Conservation (phyloP, 2,329 filamentous ascomycete genomes). For the Colletotrichum phormii region DNA sequence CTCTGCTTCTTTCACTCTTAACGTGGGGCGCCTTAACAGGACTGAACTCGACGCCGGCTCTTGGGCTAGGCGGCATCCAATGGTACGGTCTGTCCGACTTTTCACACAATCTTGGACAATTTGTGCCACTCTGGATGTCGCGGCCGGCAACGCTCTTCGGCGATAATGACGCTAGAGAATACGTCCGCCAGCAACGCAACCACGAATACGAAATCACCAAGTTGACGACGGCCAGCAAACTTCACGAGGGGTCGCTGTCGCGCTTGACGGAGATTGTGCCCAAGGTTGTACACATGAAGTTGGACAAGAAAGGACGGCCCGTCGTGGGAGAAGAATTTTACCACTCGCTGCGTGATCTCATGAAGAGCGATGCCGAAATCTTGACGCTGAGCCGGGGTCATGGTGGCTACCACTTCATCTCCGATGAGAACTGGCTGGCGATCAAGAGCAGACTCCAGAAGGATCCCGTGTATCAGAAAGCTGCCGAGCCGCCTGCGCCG, state of each 20-base stretch:
- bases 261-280: slow-evolving; percentile 65
- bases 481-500: slow-evolving; percentile 41
- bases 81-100: slow-evolving; percentile 43
- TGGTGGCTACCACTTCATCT: slow-evolving; percentile 52
- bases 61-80: slow-evolving; percentile 12
- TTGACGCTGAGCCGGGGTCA: slow-evolving; percentile 57
- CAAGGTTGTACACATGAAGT: slow-evolving; percentile 65
- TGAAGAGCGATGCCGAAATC: slow-evolving; percentile 61
- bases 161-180: slow-evolving; percentile 26
- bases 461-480: slow-evolving; percentile 46
- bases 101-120: slow-evolving; percentile 43
- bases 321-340: slow-evolving; percentile 73
- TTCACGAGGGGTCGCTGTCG: slow-evolving; percentile 52
- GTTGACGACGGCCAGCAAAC: slow-evolving; percentile 44
- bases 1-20: neutral
- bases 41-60: slow-evolving; percentile 11
- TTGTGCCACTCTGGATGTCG: slow-evolving; percentile 41
- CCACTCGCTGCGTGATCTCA: slow-evolving; percentile 69
- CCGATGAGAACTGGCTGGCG: slow-evolving; percentile 60
- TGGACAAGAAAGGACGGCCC: slow-evolving; percentile 61
- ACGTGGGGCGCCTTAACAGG: slow-evolving; percentile 13
- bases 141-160: slow-evolving; percentile 27
- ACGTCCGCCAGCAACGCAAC: slow-evolving; percentile 34
- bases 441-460: slow-evolving; percentile 55
- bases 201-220: slow-evolving; percentile 46